These are phyloP conservation scores for Aspergillus sclerotioniger DNA, from an alignment of 495 filamentous ascomycete genomes.

Conservation along the genomic window DNA sequence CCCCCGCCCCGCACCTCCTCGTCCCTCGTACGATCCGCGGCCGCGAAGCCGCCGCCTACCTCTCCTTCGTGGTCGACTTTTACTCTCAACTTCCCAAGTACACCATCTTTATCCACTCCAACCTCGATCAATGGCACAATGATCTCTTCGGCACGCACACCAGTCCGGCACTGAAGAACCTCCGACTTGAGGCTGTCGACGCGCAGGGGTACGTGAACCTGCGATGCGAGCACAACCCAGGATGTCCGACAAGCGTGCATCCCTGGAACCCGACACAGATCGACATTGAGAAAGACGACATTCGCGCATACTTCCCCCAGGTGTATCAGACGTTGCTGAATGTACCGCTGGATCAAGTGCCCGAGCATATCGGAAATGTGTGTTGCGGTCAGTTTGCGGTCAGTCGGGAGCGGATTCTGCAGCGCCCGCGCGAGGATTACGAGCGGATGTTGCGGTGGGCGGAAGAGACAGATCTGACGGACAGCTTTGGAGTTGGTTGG, in stretches of 20 bases:
- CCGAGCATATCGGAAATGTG: constrained; percentile 39
- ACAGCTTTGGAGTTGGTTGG: constrained; percentile 44
- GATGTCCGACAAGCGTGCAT: constrained; percentile 34
- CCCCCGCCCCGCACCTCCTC: constrained; percentile 31
- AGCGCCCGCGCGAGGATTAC: constrained; percentile 42
- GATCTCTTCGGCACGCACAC: constrained; percentile 40
- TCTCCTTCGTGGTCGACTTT: constrained; percentile 39
- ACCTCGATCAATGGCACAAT: constrained; percentile 44
- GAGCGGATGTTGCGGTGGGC: constrained; percentile 43
- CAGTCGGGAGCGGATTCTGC: constrained; percentile 38
- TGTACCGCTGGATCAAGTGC: constrained; percentile 28
- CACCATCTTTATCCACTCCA: constrained; percentile 42
- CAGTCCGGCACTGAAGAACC: constrained; percentile 23
- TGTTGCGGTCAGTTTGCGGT: constrained; percentile 54
- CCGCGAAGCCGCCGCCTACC: constrained; percentile 41
- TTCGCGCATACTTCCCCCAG: constrained; percentile 33
- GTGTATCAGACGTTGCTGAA: constrained; percentile 36
- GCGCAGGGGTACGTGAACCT: constrained; percentile 41
- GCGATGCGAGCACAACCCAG: constrained; percentile 39
- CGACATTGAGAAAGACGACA: constrained; percentile 37
- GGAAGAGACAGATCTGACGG: constrained; percentile 30
- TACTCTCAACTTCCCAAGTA: constrained; percentile 39
- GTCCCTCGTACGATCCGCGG: constrained; percentile 32
- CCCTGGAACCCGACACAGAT: constrained; percentile 30
- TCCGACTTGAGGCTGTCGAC: constrained; percentile 38